Evolutionary conservation across 352 stramenopile genomes (phyloP).

Genomic region (Phytophthora sp.): DNA sequence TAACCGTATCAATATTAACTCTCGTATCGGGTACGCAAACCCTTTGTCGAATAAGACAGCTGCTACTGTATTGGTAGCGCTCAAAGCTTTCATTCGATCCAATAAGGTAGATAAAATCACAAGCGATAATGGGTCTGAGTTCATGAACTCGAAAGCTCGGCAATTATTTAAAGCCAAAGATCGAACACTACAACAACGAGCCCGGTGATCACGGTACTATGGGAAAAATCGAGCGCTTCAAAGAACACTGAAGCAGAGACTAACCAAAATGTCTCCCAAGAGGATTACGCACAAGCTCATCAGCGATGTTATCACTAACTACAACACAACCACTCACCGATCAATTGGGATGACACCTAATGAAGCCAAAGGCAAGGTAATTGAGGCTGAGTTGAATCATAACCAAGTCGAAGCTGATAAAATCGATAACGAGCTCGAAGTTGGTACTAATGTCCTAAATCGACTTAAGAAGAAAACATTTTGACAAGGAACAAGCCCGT

Average conservation of each 20-base stretch:
- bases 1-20: conserved; percentile 43
- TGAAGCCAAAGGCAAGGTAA: conserved; percentile 34
- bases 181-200: no score
- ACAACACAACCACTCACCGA: conserved; percentile 40
- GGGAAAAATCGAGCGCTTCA: neutral
- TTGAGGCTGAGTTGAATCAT: conserved; percentile 18
- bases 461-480: no score
- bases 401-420: conserved; percentile 25
- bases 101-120: conserved; percentile 35
- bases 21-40: conserved; percentile 36
- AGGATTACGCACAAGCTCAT: conserved; percentile 29
- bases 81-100: conserved; percentile 27
- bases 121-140: conserved; percentile 38
- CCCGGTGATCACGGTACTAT: neutral
- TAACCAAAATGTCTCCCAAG: conserved; percentile 24
- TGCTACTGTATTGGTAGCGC: conserved; percentile 20
- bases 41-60: conserved; percentile 38
- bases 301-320: conserved; percentile 30
- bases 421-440: no score
- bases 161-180: no score
- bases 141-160: conserved; percentile 32
- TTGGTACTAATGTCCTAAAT: no score
- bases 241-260: conserved; percentile 16
- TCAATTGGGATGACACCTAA: no score
- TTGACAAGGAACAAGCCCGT: no score